These are phyloP conservation scores for Dionaea muscipula DNA, from an alignment of 179 eudicot genomes.

Conservation along the genomic window DNA sequence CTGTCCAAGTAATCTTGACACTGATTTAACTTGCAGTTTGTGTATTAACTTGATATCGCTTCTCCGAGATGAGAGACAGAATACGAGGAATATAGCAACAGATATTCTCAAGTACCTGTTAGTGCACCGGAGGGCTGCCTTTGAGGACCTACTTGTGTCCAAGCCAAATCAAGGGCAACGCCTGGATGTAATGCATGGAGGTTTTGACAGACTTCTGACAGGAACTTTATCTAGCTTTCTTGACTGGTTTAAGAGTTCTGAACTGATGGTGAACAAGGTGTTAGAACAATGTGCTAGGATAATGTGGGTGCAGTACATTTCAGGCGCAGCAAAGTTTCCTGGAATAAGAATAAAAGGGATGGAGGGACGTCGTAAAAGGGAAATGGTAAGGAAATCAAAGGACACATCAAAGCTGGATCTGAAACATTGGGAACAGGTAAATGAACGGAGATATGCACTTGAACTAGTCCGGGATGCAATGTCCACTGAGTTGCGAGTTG, in stretches of 20 bases:
- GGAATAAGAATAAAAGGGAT: constrained; percentile 84
- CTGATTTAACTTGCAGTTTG: constrained; percentile 80
- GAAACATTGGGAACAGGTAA: constrained; percentile 81
- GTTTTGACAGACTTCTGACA: constrained; percentile 84
- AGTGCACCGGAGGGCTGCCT: constrained; percentile 78
- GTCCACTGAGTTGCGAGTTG: constrained; percentile 87
- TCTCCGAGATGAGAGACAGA: constrained; percentile 58
- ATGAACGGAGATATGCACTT: constrained; percentile 81
- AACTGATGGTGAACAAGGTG: constrained; percentile 56
- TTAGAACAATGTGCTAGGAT: constrained; percentile 90
- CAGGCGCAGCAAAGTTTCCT: constrained; percentile 81
- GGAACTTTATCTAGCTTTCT: constrained; percentile 56
- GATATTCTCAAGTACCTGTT: constrained; percentile 76
- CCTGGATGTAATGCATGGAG: constrained; percentile 80
- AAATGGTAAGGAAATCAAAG: constrained; percentile 62
- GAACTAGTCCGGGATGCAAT: constrained; percentile 76
- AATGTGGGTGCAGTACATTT: constrained; percentile 93
- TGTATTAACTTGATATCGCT: constrained; percentile 79
- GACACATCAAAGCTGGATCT: constrained; percentile 51
- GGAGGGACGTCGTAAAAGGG: constrained; percentile 84
- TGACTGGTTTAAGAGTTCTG: constrained; percentile 75
- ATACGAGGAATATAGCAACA: constrained; percentile 54
- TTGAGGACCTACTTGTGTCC: constrained; percentile 89
- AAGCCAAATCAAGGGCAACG: constrained; percentile 59
- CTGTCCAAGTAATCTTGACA: constrained; percentile 87